Percentiles rank a stretch among this genome's conserved stretches.
Conservation (phyloP, 2,329 filamentous ascomycete species). For the Sclerotinia nivalis region DNA sequence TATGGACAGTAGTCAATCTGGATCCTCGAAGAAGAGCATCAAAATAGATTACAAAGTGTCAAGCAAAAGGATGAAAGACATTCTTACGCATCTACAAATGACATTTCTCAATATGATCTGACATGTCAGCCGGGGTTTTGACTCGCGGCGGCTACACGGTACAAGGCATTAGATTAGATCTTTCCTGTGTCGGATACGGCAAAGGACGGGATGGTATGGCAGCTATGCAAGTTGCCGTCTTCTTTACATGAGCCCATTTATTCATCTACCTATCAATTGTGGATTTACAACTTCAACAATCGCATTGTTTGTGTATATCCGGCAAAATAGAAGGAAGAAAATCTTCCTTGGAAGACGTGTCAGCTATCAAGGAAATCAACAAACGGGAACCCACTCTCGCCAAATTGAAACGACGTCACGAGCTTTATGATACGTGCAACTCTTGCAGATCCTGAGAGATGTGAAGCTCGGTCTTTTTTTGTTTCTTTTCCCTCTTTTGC, state of each 20-base stretch:
- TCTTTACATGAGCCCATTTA: not conserved
- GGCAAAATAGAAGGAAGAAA: not conserved
- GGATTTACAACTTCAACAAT: not conserved
- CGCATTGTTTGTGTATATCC: not conserved
- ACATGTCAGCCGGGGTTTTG: not conserved
- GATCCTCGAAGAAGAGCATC: not conserved
- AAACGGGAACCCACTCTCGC: constrained; percentile 16
- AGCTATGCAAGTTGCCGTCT: constrained; percentile 16
- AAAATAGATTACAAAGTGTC: not conserved
- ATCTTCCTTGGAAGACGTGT: not conserved
- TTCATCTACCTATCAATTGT: not conserved
- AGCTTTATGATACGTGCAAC: not conserved
- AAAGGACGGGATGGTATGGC: constrained; percentile 4
- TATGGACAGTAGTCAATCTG: not conserved
- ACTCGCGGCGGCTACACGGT: constrained; percentile 3
- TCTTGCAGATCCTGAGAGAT: not conserved
- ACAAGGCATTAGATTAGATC: constrained; percentile 7
- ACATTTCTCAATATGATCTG: not conserved
- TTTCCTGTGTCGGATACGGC: constrained; percentile 3
- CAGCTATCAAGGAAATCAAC: constrained; percentile 4
- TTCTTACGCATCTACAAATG: not conserved
- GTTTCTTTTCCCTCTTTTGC: not conserved
- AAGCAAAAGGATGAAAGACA: not conserved
- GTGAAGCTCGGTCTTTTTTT: not conserved
- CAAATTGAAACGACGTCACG: constrained; percentile 18